phyloP scores from a whole-genome alignment of 345 rosid genomes.

The Laguncularia racemosa region DNA sequence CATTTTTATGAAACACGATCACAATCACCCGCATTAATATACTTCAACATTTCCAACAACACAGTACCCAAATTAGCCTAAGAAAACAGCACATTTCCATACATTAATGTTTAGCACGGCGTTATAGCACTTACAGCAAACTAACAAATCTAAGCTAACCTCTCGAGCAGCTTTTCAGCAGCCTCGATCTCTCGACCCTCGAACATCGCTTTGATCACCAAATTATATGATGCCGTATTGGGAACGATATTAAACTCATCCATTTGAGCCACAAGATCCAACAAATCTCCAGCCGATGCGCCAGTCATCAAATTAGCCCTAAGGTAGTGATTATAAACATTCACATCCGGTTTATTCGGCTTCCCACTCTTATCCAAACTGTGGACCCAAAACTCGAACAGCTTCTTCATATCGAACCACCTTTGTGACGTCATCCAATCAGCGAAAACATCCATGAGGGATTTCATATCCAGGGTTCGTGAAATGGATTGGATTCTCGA shows the following conservation, averaged over 20 bases:
- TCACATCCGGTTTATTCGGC: conserved; percentile 75
- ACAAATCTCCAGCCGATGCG: conserved; percentile 47
- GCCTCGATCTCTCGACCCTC: conserved; percentile 54
- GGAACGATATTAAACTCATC: conserved; percentile 56
- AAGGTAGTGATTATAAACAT: conserved; percentile 69
- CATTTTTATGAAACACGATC: too few relatives aligned
- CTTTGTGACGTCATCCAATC: conserved; percentile 69
- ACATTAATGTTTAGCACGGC: too few relatives aligned
- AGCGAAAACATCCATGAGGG: conserved; percentile 56
- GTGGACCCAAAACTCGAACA: conserved; percentile 77
- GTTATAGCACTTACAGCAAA: too few relatives aligned
- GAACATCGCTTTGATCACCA: conserved; percentile 75
- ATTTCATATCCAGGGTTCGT: conserved; percentile 30
- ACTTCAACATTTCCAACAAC: too few relatives aligned
- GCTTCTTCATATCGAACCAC: conserved; percentile 74
- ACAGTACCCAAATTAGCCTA: too few relatives aligned
- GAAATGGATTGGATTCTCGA: conserved; percentile 39
- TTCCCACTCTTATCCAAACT: conserved; percentile 68
- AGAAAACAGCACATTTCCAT: too few relatives aligned
- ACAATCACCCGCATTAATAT: too few relatives aligned
- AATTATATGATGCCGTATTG: conserved; percentile 70
- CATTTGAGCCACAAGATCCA: conserved; percentile 65
- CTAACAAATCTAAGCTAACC: conserved; percentile 28
- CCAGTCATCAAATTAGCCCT: conserved; percentile 75
- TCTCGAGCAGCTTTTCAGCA: conserved; percentile 65